These are phyloP conservation scores for Syncephalastrum monosporum DNA, from an alignment of 371 early-diverging fungal species.

Conservation along the genomic window DNA sequence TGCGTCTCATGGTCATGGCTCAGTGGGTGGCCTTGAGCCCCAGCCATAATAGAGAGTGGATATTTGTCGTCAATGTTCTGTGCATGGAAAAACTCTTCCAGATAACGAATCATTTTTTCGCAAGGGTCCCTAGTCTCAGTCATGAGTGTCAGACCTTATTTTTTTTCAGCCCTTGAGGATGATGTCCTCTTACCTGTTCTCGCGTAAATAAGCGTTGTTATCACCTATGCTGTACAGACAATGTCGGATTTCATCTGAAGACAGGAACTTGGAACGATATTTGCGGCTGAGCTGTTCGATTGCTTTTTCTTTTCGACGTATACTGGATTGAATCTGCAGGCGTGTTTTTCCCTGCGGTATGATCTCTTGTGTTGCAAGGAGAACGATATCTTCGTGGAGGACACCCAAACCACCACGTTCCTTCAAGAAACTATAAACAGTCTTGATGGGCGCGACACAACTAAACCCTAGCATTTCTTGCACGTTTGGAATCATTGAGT, in stretches of 20 bases:
- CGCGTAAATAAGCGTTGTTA: constrained; percentile 90
- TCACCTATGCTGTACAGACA: constrained; percentile 95
- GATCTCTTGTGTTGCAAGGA: constrained; percentile 90
- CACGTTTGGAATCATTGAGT: constrained; percentile 86
- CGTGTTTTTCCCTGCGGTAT: constrained; percentile 77
- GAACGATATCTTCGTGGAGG: constrained; percentile 78
- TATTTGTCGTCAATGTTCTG: constrained; percentile 52
- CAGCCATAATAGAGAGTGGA: constrained; percentile 82
- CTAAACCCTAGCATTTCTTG: constrained; percentile 78
- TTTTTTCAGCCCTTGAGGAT: neutral
- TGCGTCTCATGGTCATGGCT: constrained; percentile 92
- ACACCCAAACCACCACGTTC: constrained; percentile 63
- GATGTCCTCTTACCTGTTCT: constrained; percentile 59
- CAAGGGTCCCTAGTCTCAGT: constrained; percentile 79
- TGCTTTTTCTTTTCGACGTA: constrained; percentile 87
- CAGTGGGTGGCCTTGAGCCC: constrained; percentile 85
- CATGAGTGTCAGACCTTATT: neutral
- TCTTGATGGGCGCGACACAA: constrained; percentile 82
- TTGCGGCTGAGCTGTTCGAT: constrained; percentile 82
- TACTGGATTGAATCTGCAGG: constrained; percentile 80
- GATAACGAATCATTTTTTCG: constrained; percentile 84
- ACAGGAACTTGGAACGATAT: constrained; percentile 58
- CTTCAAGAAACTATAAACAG: constrained; percentile 79
- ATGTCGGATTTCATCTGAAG: constrained; percentile 76
- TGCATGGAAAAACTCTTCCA: constrained; percentile 68